phyloP scores from a whole-genome alignment of 352 stramenopile species.

The Globisporangium abappressorium region DNA sequence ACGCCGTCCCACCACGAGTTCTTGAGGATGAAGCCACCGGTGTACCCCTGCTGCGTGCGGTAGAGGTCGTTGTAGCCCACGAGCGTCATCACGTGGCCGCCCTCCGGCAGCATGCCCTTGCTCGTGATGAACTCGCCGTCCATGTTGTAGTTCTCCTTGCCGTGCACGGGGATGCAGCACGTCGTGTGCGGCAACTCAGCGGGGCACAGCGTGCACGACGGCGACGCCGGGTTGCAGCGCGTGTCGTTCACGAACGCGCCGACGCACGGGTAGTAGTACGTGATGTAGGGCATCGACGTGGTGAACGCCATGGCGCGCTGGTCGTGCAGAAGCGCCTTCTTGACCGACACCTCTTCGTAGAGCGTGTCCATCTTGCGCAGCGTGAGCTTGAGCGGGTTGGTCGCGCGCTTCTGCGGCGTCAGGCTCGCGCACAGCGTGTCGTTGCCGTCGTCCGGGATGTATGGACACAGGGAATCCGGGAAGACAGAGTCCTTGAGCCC shows the following conservation, averaged over 20 bases:
- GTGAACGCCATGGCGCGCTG: conserved; percentile 49
- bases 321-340: conserved; percentile 39
- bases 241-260: conserved; percentile 41
- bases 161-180: conserved; percentile 49
- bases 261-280: conserved; percentile 64
- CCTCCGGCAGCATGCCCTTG: conserved; percentile 44
- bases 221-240: conserved; percentile 51
- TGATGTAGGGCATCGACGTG: conserved; percentile 53
- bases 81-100: conserved; percentile 70
- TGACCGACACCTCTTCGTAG: conserved; percentile 39
- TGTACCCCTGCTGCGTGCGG: conserved; percentile 57
- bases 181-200: conserved; percentile 45
- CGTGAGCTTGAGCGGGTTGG: conserved; percentile 45
- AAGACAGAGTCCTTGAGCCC: conserved; percentile 53
- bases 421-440: conserved; percentile 45
- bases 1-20: conserved; percentile 77
- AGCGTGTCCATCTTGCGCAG: conserved; percentile 48
- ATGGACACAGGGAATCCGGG: conserved; percentile 46
- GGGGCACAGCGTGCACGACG: conserved; percentile 49
- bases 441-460: conserved; percentile 37
- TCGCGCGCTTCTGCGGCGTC: conserved; percentile 30
- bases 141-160: conserved; percentile 59
- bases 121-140: conserved; percentile 62
- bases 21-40: conserved; percentile 69
- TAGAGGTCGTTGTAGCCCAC: conserved; percentile 69